Evolutionary conservation across 2,329 filamentous ascomycete genomes (phyloP), one percentile per base, ranked within the genome.

Genomic region (Aspergillus brasiliensis): DNA sequence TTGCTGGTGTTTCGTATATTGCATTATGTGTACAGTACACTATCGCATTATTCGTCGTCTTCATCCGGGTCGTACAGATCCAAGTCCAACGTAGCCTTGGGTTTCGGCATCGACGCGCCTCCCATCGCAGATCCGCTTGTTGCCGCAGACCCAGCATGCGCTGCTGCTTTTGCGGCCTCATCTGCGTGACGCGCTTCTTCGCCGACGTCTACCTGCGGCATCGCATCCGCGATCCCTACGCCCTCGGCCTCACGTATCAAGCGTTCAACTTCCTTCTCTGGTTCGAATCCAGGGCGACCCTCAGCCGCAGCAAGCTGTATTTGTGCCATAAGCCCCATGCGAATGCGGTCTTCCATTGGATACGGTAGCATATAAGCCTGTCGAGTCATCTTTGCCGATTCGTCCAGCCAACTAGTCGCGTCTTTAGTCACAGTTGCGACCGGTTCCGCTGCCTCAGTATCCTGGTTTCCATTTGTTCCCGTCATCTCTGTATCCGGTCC

Each of bases 171-270:
- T n/a, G 72, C 73, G 13, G 71, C 68, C 61, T 77, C 72, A 17
- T 63, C 69, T 4, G 67, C 65, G 57, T 67, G 64, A 38, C 74
- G 76, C 52, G 74, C 69, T 51, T 73, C 75, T 49, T 75, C 75
- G 5, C 70, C 78, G 65, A 58, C 49, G n/a, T 46, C 51, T 1
- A 57, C 64, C 34, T 68, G 79, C n/a, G 80, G 82, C 2, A 69
- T 64, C 8, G 67, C 62, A 68, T 75, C 71, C 75, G 80, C 62
- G 75, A 77, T 67, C 71, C 83, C 63, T 73, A 84, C 61, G 71
- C 89, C 68, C 81, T 84, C 53, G 80, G 88, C 48, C 74, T 88
- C 27, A 82, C 88, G 11, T 13, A 81, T 72, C 61, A 80, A 55
- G 46, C 75, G 70, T 42, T 79, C 77, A 11, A 80, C 74, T 62